A percentile compares a stretch with the other conserved stretches of the same genome.
Evolutionary conservation across 768 basidiomycete genomes (phyloP).

Genomic region (Hericium alpestre): DNA sequence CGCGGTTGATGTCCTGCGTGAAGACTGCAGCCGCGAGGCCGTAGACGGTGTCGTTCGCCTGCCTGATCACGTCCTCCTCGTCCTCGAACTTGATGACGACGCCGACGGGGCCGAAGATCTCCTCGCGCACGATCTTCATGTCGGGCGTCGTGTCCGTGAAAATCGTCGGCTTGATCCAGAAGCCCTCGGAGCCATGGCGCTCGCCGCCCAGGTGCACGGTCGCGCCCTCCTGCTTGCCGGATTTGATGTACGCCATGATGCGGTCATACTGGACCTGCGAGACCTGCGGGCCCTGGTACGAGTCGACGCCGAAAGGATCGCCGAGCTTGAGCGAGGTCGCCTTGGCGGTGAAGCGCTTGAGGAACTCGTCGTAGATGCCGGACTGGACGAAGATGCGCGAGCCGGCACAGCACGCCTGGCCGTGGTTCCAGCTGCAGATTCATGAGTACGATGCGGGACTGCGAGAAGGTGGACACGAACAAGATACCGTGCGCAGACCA

Average conservation of each 20-base stretch:
- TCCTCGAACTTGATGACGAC: conserved; percentile 57
- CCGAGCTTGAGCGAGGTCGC: conserved; percentile 52
- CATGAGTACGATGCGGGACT: not conserved
- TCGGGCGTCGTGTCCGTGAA: conserved; percentile 43
- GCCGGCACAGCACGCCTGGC: conserved; percentile 74
- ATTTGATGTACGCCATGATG: conserved; percentile 51
- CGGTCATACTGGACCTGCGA: conserved; percentile 65
- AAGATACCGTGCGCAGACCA: conserved; percentile 54
- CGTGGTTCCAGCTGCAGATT: conserved; percentile 54
- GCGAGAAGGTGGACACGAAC: conserved; percentile 22
- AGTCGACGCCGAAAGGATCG: conserved; percentile 51
- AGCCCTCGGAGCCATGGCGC: conserved; percentile 45
- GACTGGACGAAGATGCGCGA: conserved; percentile 78
- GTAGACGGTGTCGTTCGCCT: conserved; percentile 81
- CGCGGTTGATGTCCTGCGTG: conserved; percentile 66
- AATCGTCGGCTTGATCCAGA: conserved; percentile 53
- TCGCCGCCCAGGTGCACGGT: conserved; percentile 45
- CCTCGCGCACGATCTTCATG: conserved; percentile 49
- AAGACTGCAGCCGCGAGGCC: conserved; percentile 87
- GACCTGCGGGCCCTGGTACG: conserved; percentile 72
- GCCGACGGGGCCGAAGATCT: conserved; percentile 62
- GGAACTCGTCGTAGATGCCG: conserved; percentile 69
- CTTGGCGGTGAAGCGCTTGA: conserved; percentile 45
- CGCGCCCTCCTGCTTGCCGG: conserved; percentile 52
- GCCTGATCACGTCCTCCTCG: conserved; percentile 50